Base-by-base conservation (phyloP, 75 land plant species). In the Azolla pinnata region DNA sequence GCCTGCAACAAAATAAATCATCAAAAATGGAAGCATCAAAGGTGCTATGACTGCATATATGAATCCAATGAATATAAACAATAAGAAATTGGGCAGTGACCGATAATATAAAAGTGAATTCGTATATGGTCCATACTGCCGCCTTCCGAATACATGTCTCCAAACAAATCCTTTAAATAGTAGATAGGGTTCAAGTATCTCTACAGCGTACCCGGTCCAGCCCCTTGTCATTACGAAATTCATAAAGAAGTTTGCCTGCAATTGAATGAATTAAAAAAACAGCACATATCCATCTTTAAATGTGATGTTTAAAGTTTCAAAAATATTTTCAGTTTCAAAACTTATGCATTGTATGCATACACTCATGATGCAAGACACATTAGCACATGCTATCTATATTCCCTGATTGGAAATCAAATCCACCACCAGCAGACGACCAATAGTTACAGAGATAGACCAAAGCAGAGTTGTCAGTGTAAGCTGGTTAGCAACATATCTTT, bases 221-320 rank as follows among this genome's bases (percentile, higher is more conserved):
- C 91, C 91, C 46, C 73, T 71, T 49, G 91, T 80, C 76, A 87
- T 62, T 23, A 83, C 79, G 33, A 83, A 87, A 40, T 87, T 80
- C 55, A 83, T 76, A 60, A 87, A 87, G 72, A 87, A 83, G 64
- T 79, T 80, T 40, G 77, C 83, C 91, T 83, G 78, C 60, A 67
- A 63, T 49, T n/a, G n/a, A n/a, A n/a, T n/a, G n/a, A n/a, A n/a
- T n/a, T n/a, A n/a, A n/a, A n/a, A n/a, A n/a, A n/a, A n/a, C n/a
- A n/a, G n/a, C n/a, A n/a, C n/a, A n/a, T n/a, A n/a, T n/a, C n/a
- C n/a, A n/a, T n/a, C n/a, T n/a, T n/a, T n/a, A n/a, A n/a, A n/a
- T n/a, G n/a, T n/a, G n/a, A n/a, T n/a, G n/a, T n/a, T n/a, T n/a
- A n/a, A n/a, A n/a, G n/a, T n/a, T n/a, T n/a, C n/a, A n/a, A n/a